phyloP scores from a whole-genome alignment of 192 early-diverging fungal genomes.

The Radiomyces spectabilis region DNA sequence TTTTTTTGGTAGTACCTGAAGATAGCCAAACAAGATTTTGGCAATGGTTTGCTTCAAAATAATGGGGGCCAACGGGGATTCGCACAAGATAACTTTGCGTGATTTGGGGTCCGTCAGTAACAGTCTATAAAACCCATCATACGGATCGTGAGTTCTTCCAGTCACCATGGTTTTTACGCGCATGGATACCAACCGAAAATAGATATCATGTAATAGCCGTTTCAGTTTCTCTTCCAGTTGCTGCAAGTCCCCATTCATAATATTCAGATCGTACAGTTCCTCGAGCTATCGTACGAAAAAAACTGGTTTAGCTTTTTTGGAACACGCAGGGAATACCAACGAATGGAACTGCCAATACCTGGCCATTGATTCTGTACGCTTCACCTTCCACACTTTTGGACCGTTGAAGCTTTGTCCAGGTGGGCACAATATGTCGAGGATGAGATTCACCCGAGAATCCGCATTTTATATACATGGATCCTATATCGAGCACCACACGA shows the following conservation, averaged over 20 bases:
- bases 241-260: conserved; percentile 28
- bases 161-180: not conserved
- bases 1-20: conserved; percentile 43
- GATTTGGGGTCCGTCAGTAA: conserved; percentile 77
- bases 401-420: conserved; percentile 38
- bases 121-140: conserved; percentile 30
- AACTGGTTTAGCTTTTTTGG: not conserved
- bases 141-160: conserved; percentile 17
- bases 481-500: conserved; percentile 81
- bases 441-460: conserved; percentile 80
- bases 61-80: conserved; percentile 64
- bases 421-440: conserved; percentile 62
- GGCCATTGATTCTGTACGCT: conserved; percentile 28
- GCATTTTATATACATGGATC: conserved; percentile 71
- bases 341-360: conserved; percentile 25
- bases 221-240: conserved; percentile 39
- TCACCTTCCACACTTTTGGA: conserved; percentile 30
- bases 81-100: conserved; percentile 76
- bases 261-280: conserved; percentile 40
- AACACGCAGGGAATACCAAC: not conserved
- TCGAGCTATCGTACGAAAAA: conserved; percentile 3
- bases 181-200: conserved; percentile 30
- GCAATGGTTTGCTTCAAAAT: conserved; percentile 60
- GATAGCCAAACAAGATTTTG: conserved; percentile 63
- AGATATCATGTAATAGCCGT: conserved; percentile 39